phyloP scores from a whole-genome alignment of 2,329 filamentous ascomycete species.

The Cadophora malorum region DNA sequence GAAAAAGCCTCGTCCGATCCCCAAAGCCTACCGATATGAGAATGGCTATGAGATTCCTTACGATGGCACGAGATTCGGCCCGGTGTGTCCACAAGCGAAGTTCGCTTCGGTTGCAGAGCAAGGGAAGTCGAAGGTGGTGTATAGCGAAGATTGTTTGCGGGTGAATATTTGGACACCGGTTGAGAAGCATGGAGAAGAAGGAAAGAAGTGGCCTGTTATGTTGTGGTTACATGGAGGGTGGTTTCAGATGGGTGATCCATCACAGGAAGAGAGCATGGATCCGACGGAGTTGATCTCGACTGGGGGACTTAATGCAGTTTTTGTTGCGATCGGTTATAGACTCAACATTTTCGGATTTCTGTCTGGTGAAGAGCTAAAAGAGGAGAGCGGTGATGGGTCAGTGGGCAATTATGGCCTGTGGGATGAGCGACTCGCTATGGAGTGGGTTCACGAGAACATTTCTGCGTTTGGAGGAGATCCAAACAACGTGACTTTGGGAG shows the following conservation, averaged over 20 bases:
- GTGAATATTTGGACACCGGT: constrained; percentile 57
- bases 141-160: constrained; percentile 56
- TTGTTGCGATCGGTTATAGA: constrained; percentile 55
- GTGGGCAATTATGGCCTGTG: constrained; percentile 51
- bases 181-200: constrained; percentile 1
- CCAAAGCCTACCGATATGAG: constrained; percentile 42
- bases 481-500: constrained; percentile 52
- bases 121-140: constrained; percentile 39
- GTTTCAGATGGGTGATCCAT: constrained; percentile 54
- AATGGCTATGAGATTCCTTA: constrained; percentile 41
- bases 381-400: constrained; percentile 42
- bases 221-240: constrained; percentile 55
- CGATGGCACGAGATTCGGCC: constrained; percentile 48
- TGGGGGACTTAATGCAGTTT: constrained; percentile 48
- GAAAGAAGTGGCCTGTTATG: constrained; percentile 37
- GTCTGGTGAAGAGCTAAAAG: constrained; percentile 48
- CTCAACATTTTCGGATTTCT: constrained; percentile 58
- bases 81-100: constrained; percentile 50
- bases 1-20: constrained; percentile 43
- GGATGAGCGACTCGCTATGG: constrained; percentile 56
- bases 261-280: constrained; percentile 51
- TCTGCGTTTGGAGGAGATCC: constrained; percentile 50
- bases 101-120: constrained; percentile 37
- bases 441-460: constrained; percentile 59
- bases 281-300: constrained; percentile 52